Conservation (phyloP, 192 early-diverging fungal genomes). For the Coemansia sp. region DNA sequence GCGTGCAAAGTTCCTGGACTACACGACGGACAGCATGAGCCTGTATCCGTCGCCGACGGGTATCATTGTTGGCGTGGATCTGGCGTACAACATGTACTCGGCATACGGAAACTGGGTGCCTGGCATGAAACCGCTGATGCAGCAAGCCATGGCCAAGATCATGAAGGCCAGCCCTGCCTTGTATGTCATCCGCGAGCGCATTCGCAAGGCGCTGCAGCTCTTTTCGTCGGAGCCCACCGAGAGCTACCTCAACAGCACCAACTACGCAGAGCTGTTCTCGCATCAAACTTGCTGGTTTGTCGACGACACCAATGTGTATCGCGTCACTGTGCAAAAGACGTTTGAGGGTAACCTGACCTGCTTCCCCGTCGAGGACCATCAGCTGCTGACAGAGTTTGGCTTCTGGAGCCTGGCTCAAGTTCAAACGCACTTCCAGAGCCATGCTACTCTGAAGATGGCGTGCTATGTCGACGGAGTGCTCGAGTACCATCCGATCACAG, state of each 20-base stretch:
- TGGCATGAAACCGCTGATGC: constrained; percentile 96
- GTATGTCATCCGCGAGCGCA: constrained; percentile 97
- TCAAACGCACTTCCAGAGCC: constrained; percentile 20
- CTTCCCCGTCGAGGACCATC: constrained; percentile 32
- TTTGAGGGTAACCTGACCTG: constrained; percentile 94
- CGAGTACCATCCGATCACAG: constrained; percentile 28
- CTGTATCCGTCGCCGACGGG: constrained; percentile 99
- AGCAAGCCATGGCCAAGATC: constrained; percentile 98
- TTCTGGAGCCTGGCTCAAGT: constrained; percentile 34
- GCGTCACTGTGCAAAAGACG: constrained; percentile 99
- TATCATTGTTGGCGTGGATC: constrained; percentile 95
- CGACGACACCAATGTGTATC: constrained; percentile 99
- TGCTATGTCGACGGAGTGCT: constrained; percentile 31
- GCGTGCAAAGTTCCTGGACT: constrained; percentile 97
- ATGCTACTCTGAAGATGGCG: constrained; percentile 13
- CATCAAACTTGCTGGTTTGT: constrained; percentile 99
- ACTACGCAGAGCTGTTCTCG: constrained; percentile 96
- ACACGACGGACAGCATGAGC: constrained; percentile 98
- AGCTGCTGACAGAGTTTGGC: constrained; percentile 34
- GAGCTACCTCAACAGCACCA: constrained; percentile 93
- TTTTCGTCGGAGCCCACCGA: constrained; percentile 99
- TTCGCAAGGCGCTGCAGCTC: constrained; percentile 96
- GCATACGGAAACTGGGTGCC: constrained; percentile 99
- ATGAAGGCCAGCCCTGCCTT: constrained; percentile 99
- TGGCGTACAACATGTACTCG: constrained; percentile 93